Conservation (phyloP, 495 filamentous ascomycete genomes). For the Cetradonia linearis region DNA sequence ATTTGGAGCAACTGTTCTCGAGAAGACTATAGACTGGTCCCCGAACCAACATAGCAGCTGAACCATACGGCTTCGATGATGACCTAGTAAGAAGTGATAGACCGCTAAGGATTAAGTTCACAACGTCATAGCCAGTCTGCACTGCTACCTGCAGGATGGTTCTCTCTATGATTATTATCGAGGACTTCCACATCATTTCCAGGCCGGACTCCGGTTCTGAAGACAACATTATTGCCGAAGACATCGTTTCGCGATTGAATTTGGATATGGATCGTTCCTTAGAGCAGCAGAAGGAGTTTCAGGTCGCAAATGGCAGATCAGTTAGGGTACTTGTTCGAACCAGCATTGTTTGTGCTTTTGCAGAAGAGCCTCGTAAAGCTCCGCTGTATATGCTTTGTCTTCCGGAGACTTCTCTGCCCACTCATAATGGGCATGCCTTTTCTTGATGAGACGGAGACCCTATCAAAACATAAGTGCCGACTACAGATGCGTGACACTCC, state of each 20-base stretch:
- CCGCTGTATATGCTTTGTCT: constrained; percentile 5
- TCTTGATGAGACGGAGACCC: constrained; percentile 13
- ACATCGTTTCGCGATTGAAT: constrained; percentile 2
- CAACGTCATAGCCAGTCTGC: no score
- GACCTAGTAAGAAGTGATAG: background rate
- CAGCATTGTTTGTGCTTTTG: constrained; percentile 3
- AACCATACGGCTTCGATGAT: no score
- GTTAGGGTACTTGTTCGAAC: background rate
- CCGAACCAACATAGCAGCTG: no score
- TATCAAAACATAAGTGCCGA: constrained; percentile 8
- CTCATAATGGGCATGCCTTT: constrained; percentile 18
- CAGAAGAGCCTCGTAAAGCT: background rate
- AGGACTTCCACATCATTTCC: background rate
- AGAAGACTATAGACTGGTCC: no score
- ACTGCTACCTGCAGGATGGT: background rate
- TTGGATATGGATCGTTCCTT: constrained; percentile 5
- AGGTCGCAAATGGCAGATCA: background rate
- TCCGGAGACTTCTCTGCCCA: background rate
- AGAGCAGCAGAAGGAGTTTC: constrained; percentile 1
- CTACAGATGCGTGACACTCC: constrained; percentile 1
- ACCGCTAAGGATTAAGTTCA: background rate
- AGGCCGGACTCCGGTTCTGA: constrained; percentile 16
- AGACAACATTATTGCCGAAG: constrained; percentile 10
- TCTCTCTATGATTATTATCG: constrained; percentile 12
- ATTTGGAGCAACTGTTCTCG: no score